Conservation (phyloP, 1,284 basidiomycete genomes). For the Polyporus tsugae region DNA sequence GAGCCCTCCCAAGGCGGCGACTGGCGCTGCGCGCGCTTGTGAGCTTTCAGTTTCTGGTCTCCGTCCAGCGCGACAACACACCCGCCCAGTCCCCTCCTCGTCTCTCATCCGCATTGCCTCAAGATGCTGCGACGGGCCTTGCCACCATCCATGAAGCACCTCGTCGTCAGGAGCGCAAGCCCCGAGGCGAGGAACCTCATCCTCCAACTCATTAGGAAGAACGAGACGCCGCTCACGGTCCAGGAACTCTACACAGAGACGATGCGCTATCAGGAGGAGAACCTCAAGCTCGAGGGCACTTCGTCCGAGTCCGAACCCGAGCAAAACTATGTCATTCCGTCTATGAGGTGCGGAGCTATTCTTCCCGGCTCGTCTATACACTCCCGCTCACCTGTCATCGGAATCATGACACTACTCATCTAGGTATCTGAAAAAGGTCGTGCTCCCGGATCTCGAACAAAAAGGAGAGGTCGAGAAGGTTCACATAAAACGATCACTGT, state of each 20-base stretch:
- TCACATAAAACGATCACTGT: neutral
- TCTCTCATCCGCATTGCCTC: neutral
- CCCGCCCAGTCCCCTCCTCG: neutral
- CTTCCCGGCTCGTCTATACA: neutral
- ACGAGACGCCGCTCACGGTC: constrained; percentile 1
- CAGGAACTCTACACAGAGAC: constrained; percentile 9
- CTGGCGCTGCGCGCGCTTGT: neutral
- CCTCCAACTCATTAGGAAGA: neutral
- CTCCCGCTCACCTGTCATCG: neutral
- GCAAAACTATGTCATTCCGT: neutral
- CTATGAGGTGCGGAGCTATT: neutral
- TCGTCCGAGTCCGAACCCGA: neutral
- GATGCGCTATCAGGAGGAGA: neutral
- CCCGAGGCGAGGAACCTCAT: constrained; percentile 6
- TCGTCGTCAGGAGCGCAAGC: neutral
- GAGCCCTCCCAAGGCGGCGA: neutral
- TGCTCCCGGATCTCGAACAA: constrained; percentile 3
- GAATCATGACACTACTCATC: neutral
- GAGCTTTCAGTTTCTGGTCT: neutral
- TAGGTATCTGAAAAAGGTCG: constrained; percentile 15
- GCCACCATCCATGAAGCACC: neutral
- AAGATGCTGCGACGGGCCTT: neutral
- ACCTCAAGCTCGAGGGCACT: neutral
- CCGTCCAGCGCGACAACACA: neutral
- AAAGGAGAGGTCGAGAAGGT: constrained; percentile 8